These are phyloP conservation scores for Stenocarpella maydis DNA, from an alignment of 2,329 filamentous ascomycete genomes.

Conservation along the genomic window DNA sequence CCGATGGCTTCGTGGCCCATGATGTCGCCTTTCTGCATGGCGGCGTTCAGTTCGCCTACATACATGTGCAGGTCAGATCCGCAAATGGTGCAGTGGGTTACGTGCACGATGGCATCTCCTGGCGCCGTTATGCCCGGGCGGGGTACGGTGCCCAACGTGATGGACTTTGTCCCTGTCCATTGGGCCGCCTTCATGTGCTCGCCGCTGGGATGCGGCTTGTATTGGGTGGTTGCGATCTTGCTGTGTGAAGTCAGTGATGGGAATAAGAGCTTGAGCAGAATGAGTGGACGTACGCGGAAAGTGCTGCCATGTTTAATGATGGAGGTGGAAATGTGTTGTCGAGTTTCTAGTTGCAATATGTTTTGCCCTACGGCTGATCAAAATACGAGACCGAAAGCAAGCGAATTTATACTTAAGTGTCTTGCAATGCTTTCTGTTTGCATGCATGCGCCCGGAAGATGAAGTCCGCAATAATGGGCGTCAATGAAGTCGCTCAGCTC, in stretches of 20 bases:
- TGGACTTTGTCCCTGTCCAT: background rate
- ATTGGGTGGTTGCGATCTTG: background rate
- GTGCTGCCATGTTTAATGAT: background rate
- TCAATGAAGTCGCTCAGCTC: background rate
- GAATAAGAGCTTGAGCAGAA: background rate
- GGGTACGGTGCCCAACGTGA: background rate
- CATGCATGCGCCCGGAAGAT: no score
- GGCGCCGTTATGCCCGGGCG: background rate
- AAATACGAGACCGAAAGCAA: background rate
- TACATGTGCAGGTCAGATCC: conserved; percentile 47
- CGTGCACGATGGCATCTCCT: conserved; percentile 48
- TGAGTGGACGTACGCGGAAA: background rate
- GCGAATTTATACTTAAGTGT: background rate
- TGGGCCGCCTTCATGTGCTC: background rate
- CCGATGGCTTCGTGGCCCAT: conserved; percentile 53
- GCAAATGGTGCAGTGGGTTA: conserved; percentile 47
- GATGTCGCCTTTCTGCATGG: conserved; percentile 34
- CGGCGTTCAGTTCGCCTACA: conserved; percentile 38
- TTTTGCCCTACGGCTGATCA: background rate
- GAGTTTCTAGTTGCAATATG: background rate
- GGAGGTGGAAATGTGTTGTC: background rate
- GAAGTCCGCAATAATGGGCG: no score
- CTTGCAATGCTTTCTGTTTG: no score
- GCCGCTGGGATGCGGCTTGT: background rate
- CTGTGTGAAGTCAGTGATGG: background rate